Evolutionary conservation across 176 grass and related monocot species (phyloP).

Genomic region (Raddia distichophylla): DNA sequence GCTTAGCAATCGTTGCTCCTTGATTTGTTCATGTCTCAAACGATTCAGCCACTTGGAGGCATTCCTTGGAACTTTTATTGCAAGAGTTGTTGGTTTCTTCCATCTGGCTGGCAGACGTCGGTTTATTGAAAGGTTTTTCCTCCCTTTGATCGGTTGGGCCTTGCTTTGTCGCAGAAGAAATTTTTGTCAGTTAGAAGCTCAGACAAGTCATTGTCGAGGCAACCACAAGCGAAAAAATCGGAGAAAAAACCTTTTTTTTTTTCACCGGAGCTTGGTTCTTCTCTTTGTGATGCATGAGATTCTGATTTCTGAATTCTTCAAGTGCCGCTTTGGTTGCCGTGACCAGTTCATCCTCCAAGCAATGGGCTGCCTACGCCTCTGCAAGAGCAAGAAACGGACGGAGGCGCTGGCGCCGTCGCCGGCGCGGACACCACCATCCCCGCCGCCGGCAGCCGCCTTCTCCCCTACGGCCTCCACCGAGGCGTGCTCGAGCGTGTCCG

Average conservation of each 20-base stretch:
- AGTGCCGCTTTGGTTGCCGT: background rate
- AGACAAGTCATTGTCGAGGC: conserved; percentile 35
- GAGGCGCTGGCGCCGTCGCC: background rate
- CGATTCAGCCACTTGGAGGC: conserved; percentile 18
- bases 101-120: conserved; percentile 21
- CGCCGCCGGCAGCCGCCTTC: background rate
- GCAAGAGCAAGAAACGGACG: conserved; percentile 12
- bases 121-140: conserved; percentile 20
- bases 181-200: background rate
- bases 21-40: background rate
- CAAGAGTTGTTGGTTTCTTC: background rate
- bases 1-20: background rate
- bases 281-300: background rate
- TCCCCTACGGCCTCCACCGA: background rate
- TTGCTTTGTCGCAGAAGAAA: background rate
- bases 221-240: conserved; percentile 10
- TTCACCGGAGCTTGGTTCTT: conserved; percentile 16
- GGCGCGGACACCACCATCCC: background rate
- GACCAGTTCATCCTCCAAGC: conserved; percentile 10
- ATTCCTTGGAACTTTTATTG: background rate
- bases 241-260: background rate
- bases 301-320: conserved; percentile 16
- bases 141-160: background rate
- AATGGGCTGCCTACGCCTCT: conserved; percentile 48
- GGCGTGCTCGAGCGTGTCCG: conserved; percentile 6